A percentile compares a stretch with the other conserved stretches of the same genome.
These are phyloP conservation scores for Penicillium sp. DNA, from an alignment of 2,329 filamentous ascomycete species.

Conservation along the genomic window DNA sequence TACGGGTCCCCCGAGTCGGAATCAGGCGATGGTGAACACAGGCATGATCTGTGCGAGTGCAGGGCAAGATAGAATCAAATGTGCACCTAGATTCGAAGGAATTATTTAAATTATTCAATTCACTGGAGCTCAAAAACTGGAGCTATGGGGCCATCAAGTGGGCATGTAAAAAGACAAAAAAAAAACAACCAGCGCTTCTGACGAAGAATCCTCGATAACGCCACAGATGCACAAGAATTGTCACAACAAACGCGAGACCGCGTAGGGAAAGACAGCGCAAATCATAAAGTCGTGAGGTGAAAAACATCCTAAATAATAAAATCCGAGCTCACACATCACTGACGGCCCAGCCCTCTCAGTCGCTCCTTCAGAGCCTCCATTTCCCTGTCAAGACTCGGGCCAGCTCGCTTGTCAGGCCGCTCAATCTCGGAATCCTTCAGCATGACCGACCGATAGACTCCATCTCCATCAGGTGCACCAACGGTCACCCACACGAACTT, in stretches of 20 bases:
- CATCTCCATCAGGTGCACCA: conserved; percentile 44
- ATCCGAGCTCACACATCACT: conserved; percentile 7
- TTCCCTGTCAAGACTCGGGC: conserved; percentile 20
- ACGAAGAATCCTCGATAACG: background rate
- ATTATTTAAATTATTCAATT: too few relatives aligned
- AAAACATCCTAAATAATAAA: conserved; percentile 5
- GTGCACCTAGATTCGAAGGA: too few relatives aligned
- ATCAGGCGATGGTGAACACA: too few relatives aligned
- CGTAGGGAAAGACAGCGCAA: too few relatives aligned
- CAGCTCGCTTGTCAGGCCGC: conserved; percentile 14
- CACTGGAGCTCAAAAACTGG: too few relatives aligned
- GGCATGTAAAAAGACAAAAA: background rate
- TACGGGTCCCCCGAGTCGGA: too few relatives aligned
- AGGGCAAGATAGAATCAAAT: too few relatives aligned
- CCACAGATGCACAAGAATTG: background rate
- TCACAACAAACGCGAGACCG: conserved; percentile 5
- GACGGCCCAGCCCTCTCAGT: conserved; percentile 22
- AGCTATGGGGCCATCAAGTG: too few relatives aligned
- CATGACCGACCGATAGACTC: conserved; percentile 36
- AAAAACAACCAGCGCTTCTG: background rate
- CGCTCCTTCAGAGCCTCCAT: conserved; percentile 27
- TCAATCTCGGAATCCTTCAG: conserved; percentile 23
- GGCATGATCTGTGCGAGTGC: too few relatives aligned
- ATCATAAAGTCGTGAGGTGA: conserved; percentile 23
- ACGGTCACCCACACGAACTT: conserved; percentile 50